These are phyloP conservation scores for Diaporthe nobilis DNA, from an alignment of 2,329 filamentous ascomycete species.

Conservation along the genomic window DNA sequence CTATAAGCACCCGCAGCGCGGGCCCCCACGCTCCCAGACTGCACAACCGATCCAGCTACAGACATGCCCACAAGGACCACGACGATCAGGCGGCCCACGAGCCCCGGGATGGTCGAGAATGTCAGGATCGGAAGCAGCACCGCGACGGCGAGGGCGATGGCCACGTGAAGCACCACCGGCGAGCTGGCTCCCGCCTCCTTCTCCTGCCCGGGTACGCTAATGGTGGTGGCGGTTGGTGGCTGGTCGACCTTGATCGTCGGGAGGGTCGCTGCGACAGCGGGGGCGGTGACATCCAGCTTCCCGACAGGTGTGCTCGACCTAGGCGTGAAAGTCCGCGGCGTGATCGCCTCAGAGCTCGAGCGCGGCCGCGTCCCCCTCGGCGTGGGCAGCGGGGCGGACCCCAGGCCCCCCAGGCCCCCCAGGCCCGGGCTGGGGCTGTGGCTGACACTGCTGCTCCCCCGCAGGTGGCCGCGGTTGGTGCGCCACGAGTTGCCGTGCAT, in stretches of 20 bases:
- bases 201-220: too few species aligned
- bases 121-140: slow-evolving; percentile 71
- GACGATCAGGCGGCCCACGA: slow-evolving; percentile 70
- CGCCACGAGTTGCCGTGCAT: slow-evolving; percentile 41
- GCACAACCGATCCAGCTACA: slow-evolving; percentile 2
- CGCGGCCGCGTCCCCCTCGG: background rate
- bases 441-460: slow-evolving; percentile 35
- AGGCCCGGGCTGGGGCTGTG: slow-evolving; percentile 14
- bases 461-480: slow-evolving; percentile 32
- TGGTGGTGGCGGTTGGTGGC: background rate
- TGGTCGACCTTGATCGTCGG: slow-evolving; percentile 3
- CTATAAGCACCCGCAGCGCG: background rate
- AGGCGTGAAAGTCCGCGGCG: background rate
- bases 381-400: background rate
- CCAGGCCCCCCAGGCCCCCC: background rate
- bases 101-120: slow-evolving; percentile 70
- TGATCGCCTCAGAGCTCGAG: background rate
- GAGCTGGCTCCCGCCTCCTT: background rate
- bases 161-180: slow-evolving; percentile 48
- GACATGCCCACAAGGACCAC: slow-evolving; percentile 64
- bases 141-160: slow-evolving; percentile 63
- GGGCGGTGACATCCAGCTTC: background rate
- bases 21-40: slow-evolving; percentile 1
- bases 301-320: background rate
- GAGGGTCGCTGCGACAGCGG: background rate